Evolutionary conservation across 169 alveolate genomes (phyloP).

Genomic region (Cryptosporidium felis): DNA sequence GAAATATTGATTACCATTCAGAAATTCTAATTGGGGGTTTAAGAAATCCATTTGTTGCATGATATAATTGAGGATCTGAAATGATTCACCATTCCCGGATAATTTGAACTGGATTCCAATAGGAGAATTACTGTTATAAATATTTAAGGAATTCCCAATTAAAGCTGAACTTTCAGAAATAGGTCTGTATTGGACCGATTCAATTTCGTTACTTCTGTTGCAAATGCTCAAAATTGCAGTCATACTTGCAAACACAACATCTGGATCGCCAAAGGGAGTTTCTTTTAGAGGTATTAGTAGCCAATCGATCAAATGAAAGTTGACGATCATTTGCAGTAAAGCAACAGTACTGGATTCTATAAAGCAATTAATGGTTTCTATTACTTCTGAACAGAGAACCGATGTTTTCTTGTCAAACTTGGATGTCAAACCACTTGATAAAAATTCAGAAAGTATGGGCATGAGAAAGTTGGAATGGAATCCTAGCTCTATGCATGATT

Average conservation of each 20-base stretch:
- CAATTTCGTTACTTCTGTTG: conserved; percentile 19
- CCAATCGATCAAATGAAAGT: conserved; percentile 68
- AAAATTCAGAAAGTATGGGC: conserved; percentile 47
- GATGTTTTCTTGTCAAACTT: conserved; percentile 37
- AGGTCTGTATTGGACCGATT: conserved; percentile 31
- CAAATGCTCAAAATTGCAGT: conserved; percentile 8
- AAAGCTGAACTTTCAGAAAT: conserved; percentile 1
- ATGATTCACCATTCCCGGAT: not conserved
- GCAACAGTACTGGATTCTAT: conserved; percentile 26
- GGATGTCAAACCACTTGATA: conserved; percentile 19
- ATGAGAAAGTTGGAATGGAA: conserved; percentile 52
- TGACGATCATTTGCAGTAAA: conserved; percentile 48
- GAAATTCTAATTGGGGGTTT: conserved; percentile 45
- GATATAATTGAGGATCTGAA: conserved; percentile 36
- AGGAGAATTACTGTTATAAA: conserved; percentile 25
- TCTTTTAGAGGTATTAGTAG: conserved; percentile 55
- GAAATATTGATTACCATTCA: conserved; percentile 44
- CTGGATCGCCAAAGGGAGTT: conserved; percentile 61
- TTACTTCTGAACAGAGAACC: conserved; percentile 45
- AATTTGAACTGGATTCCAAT: not conserved
- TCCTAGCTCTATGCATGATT: conserved; percentile 39
- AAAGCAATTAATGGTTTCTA: conserved; percentile 14
- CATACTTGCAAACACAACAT: conserved; percentile 42
- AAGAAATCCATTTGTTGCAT: conserved; percentile 53
- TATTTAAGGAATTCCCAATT: conserved; percentile 11